Percentiles rank a stretch among this genome's conserved stretches.
Conservation (phyloP, 805 yeast species). For the Candida sphagnicola region DNA sequence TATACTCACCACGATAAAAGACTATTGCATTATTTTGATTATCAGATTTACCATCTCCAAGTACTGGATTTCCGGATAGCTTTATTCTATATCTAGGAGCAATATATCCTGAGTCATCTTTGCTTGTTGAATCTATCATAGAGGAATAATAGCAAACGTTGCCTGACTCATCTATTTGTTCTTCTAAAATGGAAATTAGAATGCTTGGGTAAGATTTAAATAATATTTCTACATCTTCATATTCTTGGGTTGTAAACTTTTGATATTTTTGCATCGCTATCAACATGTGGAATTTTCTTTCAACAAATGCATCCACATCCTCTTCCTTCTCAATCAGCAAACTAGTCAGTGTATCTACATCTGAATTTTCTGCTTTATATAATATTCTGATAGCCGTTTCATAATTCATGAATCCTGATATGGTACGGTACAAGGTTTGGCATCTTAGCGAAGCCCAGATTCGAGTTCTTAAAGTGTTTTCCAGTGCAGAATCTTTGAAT, state of each 20-base stretch:
- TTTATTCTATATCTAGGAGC: conserved; percentile 51
- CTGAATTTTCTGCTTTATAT: conserved; percentile 62
- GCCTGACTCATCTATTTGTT: conserved; percentile 33
- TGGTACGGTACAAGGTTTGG: conserved; percentile 79
- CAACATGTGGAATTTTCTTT: conserved; percentile 73
- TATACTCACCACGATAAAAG: conserved; percentile 89
- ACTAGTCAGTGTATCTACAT: conserved; percentile 21
- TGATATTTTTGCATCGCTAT: conserved; percentile 86
- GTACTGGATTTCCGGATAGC: conserved; percentile 88
- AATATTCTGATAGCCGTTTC: conserved; percentile 66
- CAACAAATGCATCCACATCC: conserved; percentile 46
- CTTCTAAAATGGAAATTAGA: conserved; percentile 52
- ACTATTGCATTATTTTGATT: conserved; percentile 87
- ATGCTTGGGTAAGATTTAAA: conserved; percentile 71
- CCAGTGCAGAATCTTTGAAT: conserved; percentile 62
- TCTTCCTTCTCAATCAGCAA: conserved; percentile 11
- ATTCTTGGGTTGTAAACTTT: conserved; percentile 61
- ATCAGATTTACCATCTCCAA: conserved; percentile 96
- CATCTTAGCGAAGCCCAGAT: conserved; percentile 84
- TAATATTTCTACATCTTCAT: conserved; percentile 61
- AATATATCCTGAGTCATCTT: conserved; percentile 51
- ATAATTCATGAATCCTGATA: conserved; percentile 82
- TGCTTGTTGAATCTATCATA: conserved; percentile 32
- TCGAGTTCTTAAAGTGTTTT: conserved; percentile 65
- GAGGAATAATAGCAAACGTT: conserved; percentile 58